Base-by-base conservation (phyloP, 306 rosid species). In the Lablab purpureus region DNA sequence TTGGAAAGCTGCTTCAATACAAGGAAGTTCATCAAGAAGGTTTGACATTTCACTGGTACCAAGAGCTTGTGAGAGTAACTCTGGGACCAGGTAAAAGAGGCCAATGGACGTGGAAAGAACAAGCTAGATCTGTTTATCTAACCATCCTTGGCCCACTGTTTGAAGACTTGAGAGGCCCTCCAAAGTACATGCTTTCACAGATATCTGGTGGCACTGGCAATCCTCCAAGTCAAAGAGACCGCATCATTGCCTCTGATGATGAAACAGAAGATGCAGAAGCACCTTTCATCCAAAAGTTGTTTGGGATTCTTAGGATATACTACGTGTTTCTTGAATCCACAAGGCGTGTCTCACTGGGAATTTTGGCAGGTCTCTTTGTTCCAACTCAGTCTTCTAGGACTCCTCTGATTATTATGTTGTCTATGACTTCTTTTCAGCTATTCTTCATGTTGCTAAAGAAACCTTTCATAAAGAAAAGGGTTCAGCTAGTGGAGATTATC, bases 261-360 rank as follows among this genome's bases (percentile, higher is more conserved):
- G 97, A 94, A 91, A 94, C 89, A 12, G 97, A 94, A 88, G 99
- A 94, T 46, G 93, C 97, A 37, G 97, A 94, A 81, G 99, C 99
- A 41, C 99, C 99, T 50, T 87, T 88, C 47, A 89, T 94, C 59
- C 97, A 94, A 73, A 94, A 94, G 82, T 76, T 94, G 73, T 94
- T 94, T 78, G 99, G 99, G n/a, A 86, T 92, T 70, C 92, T 94
- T 47, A 87, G 99, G 68, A 94, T 92, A 77, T 94, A 94, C 83
- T 92, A 85, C 68, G 92, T 91, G 8, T 40, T 92, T 34, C 89
- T 92, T 11, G 97, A 94, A 70, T 85, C 85, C 40, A 23, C 88
- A 74, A 91, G 90, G 73, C 86, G 97, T 3, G 89, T 88, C 59
- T 51, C 50, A 0, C 84, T 92, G 3, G 97, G 97, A 54, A 74